phyloP scores from a whole-genome alignment of 2,329 filamentous ascomycete genomes.

The Geoglossum cookeanum region DNA sequence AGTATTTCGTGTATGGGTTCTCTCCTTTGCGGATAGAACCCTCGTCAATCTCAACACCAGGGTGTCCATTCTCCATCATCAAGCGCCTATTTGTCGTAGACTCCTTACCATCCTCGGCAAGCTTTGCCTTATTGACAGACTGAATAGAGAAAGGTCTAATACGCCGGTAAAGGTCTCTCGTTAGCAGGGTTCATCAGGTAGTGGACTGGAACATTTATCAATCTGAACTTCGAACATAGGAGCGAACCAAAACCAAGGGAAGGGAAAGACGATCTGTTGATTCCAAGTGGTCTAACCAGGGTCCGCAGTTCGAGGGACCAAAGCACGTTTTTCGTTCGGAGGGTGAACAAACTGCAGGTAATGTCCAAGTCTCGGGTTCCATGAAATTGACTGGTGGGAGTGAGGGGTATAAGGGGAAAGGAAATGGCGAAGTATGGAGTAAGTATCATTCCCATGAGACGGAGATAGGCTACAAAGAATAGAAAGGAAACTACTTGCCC shows the following conservation, averaged over 20 bases:
- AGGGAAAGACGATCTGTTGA: neutral
- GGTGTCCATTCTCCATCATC: conserved; percentile 24
- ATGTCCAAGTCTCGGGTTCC: neutral
- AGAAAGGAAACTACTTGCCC: conserved; percentile 25
- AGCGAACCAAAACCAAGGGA: neutral
- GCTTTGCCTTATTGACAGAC: conserved; percentile 18
- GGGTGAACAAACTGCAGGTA: neutral
- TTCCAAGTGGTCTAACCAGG: neutral
- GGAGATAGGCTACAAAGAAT: neutral
- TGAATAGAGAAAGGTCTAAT: conserved; percentile 25
- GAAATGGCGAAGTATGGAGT: neutral
- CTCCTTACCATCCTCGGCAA: conserved; percentile 20
- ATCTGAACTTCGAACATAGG: neutral
- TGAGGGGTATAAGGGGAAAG: neutral
- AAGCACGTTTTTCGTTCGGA: neutral
- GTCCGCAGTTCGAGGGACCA: neutral
- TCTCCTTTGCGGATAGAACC: conserved; percentile 24
- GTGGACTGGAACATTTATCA: conserved; percentile 22
- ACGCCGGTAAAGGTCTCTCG: conserved; percentile 16
- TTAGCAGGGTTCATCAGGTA: conserved; percentile 29
- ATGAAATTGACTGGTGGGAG: neutral
- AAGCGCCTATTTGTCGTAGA: conserved; percentile 18
- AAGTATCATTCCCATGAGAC: neutral
- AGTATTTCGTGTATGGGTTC: conserved; percentile 25
- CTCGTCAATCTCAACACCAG: conserved; percentile 23